phyloP scores from a whole-genome alignment of 495 filamentous ascomycete genomes.

The Neurospora sp. region DNA sequence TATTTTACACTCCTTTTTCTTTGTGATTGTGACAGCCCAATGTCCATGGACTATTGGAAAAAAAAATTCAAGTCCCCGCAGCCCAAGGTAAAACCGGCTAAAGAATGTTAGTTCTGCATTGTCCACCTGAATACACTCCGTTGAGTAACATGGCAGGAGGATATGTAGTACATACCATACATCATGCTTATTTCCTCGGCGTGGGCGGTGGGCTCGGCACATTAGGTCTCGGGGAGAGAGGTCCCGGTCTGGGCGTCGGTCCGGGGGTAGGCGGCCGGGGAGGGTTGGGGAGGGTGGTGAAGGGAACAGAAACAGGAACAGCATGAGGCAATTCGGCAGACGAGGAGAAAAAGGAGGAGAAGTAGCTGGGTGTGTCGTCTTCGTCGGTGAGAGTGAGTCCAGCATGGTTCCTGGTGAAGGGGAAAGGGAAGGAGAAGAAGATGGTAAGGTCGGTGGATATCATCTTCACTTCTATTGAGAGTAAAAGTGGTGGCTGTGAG shows the following conservation, averaged over 20 bases:
- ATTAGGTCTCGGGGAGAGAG: constrained; percentile 1
- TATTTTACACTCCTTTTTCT: no score
- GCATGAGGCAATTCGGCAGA: no score
- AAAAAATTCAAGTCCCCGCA: no score
- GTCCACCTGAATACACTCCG: no score
- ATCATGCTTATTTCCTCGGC: background rate
- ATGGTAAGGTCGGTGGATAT: background rate
- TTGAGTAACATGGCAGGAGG: no score
- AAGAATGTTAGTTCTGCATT: no score
- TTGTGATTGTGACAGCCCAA: no score
- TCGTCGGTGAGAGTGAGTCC: background rate
- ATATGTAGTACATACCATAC: no score
- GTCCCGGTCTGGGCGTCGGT: constrained; percentile 3
- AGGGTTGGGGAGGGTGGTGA: background rate
- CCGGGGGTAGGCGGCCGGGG: constrained; percentile 6
- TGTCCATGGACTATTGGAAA: no score
- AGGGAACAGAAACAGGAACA: background rate
- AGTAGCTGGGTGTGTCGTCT: background rate
- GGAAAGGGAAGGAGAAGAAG: background rate
- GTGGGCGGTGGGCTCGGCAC: constrained; percentile 8
- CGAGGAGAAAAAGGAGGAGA: background rate
- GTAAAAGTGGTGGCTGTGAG: background rate
- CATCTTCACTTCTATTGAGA: background rate
- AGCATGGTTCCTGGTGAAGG: background rate
- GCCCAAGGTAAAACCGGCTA: no score